Percentiles rank a stretch among this genome's conserved stretches.
Conservation (phyloP, 2,329 filamentous ascomycete genomes). For the Phyllachora maydis region DNA sequence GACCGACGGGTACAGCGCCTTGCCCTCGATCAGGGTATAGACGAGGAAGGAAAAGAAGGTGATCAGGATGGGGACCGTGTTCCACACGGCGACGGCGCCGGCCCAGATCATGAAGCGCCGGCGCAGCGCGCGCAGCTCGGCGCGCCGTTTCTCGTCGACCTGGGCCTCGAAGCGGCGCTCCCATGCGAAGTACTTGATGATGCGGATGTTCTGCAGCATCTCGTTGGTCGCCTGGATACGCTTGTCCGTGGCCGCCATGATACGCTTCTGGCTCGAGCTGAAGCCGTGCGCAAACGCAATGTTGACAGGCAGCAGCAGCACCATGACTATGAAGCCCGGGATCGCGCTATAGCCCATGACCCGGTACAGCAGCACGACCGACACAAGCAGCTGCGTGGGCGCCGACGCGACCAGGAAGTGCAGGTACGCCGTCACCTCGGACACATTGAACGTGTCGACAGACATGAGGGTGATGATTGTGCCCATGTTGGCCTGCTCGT, state of each 20-base stretch:
- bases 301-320: conserved; percentile 73
- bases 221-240: conserved; percentile 95
- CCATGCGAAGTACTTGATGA: conserved; percentile 99
- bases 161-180: conserved; percentile 74
- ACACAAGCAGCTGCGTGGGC: conserved; percentile 70
- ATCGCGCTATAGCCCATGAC: conserved; percentile 88
- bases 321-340: conserved; percentile 81
- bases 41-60: conserved; percentile 92
- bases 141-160: conserved; percentile 71
- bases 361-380: conserved; percentile 63
- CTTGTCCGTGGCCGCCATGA: conserved; percentile 84
- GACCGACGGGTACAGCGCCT: conserved; percentile 74
- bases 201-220: conserved; percentile 88
- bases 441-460: conserved; percentile 97
- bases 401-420: conserved; percentile 91
- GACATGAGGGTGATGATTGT: conserved; percentile 99
- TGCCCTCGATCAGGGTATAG: conserved; percentile 78
- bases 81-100: conserved; percentile 83
- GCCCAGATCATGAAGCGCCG: conserved; percentile 83
- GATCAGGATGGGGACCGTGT: conserved; percentile 83
- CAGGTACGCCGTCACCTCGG: conserved; percentile 82
- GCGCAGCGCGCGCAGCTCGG: conserved; percentile 60
- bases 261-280: conserved; percentile 68
- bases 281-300: conserved; percentile 76
- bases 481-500: conserved; percentile 74